A percentile compares a stretch with the other conserved stretches of the same genome.
phyloP scores from a whole-genome alignment of 2,329 filamentous ascomycete genomes.

The Lithohypha guttulata region DNA sequence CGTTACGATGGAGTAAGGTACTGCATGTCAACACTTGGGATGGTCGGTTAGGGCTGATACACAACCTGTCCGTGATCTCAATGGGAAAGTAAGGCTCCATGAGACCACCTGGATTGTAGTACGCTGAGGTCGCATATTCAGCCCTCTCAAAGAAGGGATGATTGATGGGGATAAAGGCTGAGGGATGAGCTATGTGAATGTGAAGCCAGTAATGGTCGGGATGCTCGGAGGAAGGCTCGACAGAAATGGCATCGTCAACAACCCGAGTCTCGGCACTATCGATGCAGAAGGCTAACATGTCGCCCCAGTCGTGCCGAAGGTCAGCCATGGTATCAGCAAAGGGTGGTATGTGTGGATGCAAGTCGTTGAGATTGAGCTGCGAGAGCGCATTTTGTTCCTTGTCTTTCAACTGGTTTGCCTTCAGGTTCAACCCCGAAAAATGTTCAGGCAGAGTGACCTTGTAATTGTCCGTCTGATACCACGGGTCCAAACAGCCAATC shows the following conservation, averaged over 20 bases:
- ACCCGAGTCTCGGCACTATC: constrained; percentile 45
- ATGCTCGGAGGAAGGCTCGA: constrained; percentile 35
- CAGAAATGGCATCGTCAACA: constrained; percentile 53
- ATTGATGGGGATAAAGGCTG: constrained; percentile 47
- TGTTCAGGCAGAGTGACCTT: not conserved
- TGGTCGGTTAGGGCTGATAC: constrained; percentile 43
- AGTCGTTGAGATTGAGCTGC: not conserved
- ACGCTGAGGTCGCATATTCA: constrained; percentile 41
- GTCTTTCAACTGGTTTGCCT: not conserved
- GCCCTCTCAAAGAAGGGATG: constrained; percentile 45
- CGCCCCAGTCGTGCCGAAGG: constrained; percentile 47
- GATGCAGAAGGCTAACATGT: constrained; percentile 49
- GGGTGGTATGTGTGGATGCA: not conserved
- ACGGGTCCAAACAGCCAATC: constrained; percentile 49
- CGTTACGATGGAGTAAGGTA: constrained; percentile 41
- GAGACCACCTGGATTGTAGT: constrained; percentile 41
- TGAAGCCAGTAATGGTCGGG: constrained; percentile 47
- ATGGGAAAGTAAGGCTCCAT: constrained; percentile 47
- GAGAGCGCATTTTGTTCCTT: not conserved
- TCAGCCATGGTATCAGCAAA: constrained; percentile 43
- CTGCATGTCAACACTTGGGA: constrained; percentile 46
- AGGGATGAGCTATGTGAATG: constrained; percentile 54
- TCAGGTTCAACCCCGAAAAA: constrained; percentile 1
- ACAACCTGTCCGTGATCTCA: constrained; percentile 41
- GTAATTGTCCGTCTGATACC: constrained; percentile 24